These are phyloP conservation scores for Alternaria ventricosa DNA, from an alignment of 2,329 filamentous ascomycete species.

Conservation along the genomic window DNA sequence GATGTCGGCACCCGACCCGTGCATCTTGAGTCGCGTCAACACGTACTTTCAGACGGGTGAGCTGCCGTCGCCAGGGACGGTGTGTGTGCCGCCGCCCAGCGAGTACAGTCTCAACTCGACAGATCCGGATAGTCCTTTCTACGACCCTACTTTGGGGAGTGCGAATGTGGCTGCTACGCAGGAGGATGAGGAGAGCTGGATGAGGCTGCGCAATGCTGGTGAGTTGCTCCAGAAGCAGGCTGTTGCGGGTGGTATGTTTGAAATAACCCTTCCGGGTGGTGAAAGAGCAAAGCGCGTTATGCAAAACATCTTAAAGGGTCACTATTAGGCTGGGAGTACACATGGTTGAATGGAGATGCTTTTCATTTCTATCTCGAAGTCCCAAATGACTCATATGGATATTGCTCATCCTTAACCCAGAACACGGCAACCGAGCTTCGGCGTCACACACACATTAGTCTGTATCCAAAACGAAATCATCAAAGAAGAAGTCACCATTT, in stretches of 20 bases:
- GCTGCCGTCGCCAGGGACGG: conserved; percentile 54
- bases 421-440: background rate
- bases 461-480: background rate
- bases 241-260: conserved; percentile 11
- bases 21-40: conserved; percentile 41
- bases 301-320: background rate
- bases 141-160: conserved; percentile 20
- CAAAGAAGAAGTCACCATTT: background rate
- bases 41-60: conserved; percentile 51
- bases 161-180: background rate
- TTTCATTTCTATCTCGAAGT: background rate
- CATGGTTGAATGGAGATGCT: background rate
- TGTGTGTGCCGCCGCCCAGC: conserved; percentile 52
- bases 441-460: background rate
- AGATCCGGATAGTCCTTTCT: conserved; percentile 38
- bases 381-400: background rate
- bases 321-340: background rate
- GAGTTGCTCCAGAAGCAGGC: conserved; percentile 1
- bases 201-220: conserved; percentile 5
- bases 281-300: background rate
- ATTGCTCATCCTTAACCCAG: accelerated
- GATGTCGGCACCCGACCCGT: conserved; percentile 43
- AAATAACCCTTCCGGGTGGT: conserved; percentile 1
- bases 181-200: background rate
- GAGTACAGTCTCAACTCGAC: conserved; percentile 48